Percentiles rank a stretch among this genome's conserved stretches.
These are phyloP conservation scores for Oryza glumipatula DNA, from an alignment of 176 grass and related monocot species.

Conservation along the genomic window DNA sequence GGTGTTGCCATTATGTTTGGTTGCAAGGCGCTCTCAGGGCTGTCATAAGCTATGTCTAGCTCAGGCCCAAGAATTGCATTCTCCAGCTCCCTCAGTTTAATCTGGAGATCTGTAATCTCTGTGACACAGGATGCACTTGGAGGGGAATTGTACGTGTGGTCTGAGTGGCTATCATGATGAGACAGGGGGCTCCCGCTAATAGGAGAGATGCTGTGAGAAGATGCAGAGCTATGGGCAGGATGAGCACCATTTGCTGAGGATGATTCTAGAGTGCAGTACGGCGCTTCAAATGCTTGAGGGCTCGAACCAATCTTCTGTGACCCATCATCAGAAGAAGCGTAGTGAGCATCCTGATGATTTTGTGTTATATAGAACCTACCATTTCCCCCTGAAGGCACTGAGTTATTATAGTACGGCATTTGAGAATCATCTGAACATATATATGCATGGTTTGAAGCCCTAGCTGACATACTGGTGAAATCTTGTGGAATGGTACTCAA, in stretches of 20 bases:
- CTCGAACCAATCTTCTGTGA: conserved; percentile 37
- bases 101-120: conserved; percentile 66
- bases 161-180: conserved; percentile 64
- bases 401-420: conserved; percentile 41
- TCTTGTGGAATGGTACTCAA: conserved; percentile 34
- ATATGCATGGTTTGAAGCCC: conserved; percentile 38
- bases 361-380: conserved; percentile 26
- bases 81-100: conserved; percentile 74
- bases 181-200: conserved; percentile 70
- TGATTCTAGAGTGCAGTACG: conserved; percentile 82
- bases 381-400: conserved; percentile 41
- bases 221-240: conserved; percentile 64
- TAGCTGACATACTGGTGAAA: conserved; percentile 44
- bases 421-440: conserved; percentile 38
- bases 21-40: conserved; percentile 48
- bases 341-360: conserved; percentile 32
- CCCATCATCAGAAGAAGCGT: conserved; percentile 42
- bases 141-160: conserved; percentile 63
- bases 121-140: conserved; percentile 72
- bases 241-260: conserved; percentile 56
- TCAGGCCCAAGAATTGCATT: conserved; percentile 77
- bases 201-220: conserved; percentile 56
- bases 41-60: conserved; percentile 52
- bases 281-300: conserved; percentile 41
- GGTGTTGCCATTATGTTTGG: conserved; percentile 32